phyloP scores from a whole-genome alignment of 345 rosid species.

The Firmiana major region DNA sequence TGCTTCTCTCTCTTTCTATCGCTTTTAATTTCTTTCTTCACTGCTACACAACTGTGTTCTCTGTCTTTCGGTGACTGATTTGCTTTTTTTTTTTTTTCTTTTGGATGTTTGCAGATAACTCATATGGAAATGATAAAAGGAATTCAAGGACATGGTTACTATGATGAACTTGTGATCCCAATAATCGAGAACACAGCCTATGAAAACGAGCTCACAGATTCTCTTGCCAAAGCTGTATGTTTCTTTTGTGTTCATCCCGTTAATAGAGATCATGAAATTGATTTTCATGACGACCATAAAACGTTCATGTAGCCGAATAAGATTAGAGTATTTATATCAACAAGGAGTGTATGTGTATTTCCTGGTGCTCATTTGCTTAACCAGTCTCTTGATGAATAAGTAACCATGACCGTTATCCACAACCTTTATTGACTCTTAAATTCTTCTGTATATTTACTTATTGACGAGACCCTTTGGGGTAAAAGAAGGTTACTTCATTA shows the following conservation, averaged over 20 bases:
- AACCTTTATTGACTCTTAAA: not conserved
- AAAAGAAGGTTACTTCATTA: not conserved
- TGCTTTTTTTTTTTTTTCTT: constrained; percentile 9
- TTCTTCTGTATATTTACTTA: not conserved
- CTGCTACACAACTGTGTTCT: not conserved
- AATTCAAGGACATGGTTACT: constrained; percentile 93
- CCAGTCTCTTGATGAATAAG: not conserved
- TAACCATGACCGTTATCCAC: not conserved
- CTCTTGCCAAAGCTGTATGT: constrained; percentile 86
- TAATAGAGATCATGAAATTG: not conserved
- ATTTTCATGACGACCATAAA: not conserved
- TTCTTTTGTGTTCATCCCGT: not conserved
- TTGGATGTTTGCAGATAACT: constrained; percentile 55
- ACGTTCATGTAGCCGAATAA: not conserved
- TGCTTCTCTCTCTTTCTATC: not conserved
- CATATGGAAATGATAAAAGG: constrained; percentile 99
- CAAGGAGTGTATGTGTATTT: not conserved
- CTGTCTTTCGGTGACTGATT: not conserved
- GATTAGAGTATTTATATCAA: not conserved
- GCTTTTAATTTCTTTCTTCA: not conserved
- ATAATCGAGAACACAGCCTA: constrained; percentile 93
- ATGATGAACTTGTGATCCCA: constrained; percentile 91
- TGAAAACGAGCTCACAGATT: constrained; percentile 86
- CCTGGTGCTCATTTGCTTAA: not conserved
- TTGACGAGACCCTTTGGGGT: not conserved